Evolutionary conservation across 352 stramenopile genomes (phyloP), one percentile per base, ranked within the genome.

Genomic region (Globisporangium cystogenes): DNA sequence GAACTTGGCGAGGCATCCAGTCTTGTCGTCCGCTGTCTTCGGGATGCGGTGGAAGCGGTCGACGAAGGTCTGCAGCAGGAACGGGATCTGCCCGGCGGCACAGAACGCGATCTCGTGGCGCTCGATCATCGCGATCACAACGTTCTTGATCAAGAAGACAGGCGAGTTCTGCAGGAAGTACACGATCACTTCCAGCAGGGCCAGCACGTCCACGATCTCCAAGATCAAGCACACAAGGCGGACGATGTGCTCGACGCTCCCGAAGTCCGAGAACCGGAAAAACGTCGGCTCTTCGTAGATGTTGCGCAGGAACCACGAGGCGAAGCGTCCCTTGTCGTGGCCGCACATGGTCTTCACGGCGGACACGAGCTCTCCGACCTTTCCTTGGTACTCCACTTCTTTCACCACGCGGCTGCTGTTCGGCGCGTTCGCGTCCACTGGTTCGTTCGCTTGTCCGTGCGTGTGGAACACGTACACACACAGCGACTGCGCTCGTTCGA

Each of bases 391-490:
- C 23, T 93, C 82, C 14, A 90, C 73, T 59, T 93, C 82, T 31
- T 80, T 84, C 59, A 82, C 57, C 24, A 89, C 73, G 14, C 75
- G 72, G 48, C 51, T 85, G 33, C 50, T 74, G 42, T 79, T 63
- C 15, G 52, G 33, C 10, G 47, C 26, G n/a, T 27, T 55, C 3
- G 55, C 37, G 4, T 74, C 76, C n/a, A 54, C 63, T 8, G 56
- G 56, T 29, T 89, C 77, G 37, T 85, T 85, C 21, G 60, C 69
- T 43, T 90, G 74, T 11, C 79, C 80, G 50, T 93, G 82, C 1
- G 82, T 90, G 53, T 93, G 82, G 57, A 95, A 95, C 3, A 95
- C 81, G 39, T 90, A 89, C 29, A 90, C 68, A 50, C 80, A 89
- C 26, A 95, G 63, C 18, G 78, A 84, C 56, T 93, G 82, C 3